Evolutionary conservation across 1,284 basidiomycete species (phyloP).

Genomic region (Jaminaea rosea): DNA sequence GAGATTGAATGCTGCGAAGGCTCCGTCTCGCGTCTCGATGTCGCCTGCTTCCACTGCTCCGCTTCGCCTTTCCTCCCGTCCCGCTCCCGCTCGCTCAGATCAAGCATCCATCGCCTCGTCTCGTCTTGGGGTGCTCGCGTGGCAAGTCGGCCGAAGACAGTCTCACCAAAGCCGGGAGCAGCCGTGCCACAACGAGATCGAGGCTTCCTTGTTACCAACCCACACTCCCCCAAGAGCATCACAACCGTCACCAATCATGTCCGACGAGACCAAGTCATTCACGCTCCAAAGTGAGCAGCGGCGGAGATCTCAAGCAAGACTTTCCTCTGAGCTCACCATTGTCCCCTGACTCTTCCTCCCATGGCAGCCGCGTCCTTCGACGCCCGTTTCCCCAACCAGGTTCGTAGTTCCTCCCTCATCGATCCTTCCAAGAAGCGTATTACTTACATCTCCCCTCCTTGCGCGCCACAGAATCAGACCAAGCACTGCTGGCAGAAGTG

Average conservation of each 20-base stretch:
- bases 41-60: no score
- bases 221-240: background rate
- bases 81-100: no score
- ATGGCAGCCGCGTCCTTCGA: slow-evolving; percentile 35
- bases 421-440: background rate
- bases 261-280: slow-evolving; percentile 27
- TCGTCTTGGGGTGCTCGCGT: no score
- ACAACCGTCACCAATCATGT: slow-evolving; percentile 11
- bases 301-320: background rate
- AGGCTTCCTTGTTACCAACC: no score
- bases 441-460: background rate
- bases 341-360: background rate
- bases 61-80: no score
- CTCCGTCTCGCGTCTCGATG: no score
- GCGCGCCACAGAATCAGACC: slow-evolving; percentile 39
- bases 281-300: slow-evolving; percentile 34
- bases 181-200: no score
- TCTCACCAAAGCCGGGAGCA: no score
- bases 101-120: no score
- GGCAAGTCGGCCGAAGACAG: no score
- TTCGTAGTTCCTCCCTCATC: slow-evolving; percentile 6
- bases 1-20: no score
- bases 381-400: slow-evolving; percentile 45
- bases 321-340: background rate
- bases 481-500: slow-evolving; percentile 48